Conservation (phyloP, 2,329 filamentous ascomycete species). For the Fusarium brachygibbosum region DNA sequence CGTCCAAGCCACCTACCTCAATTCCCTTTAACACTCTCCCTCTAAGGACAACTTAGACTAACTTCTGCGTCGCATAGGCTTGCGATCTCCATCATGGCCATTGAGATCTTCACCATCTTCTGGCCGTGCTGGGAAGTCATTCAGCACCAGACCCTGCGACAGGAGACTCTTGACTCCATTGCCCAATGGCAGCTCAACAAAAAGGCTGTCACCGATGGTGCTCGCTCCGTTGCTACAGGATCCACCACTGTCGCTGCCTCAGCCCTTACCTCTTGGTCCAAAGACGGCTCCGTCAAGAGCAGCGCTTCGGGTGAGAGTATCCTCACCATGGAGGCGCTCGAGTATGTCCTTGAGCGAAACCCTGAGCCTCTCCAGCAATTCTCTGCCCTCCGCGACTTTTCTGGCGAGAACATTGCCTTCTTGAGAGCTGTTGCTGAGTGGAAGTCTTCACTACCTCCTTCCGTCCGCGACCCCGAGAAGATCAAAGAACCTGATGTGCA, state of each 20-base stretch:
- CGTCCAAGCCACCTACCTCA: constrained; percentile 41
- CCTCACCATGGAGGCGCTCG: constrained; percentile 53
- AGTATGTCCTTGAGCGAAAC: constrained; percentile 71
- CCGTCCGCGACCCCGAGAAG: constrained; percentile 44
- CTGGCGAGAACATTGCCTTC: constrained; percentile 77
- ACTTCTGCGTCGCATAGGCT: constrained; percentile 56
- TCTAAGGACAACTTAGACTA: not conserved
- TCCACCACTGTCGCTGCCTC: constrained; percentile 52
- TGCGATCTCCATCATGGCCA: constrained; percentile 70
- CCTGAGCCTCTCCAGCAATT: constrained; percentile 72
- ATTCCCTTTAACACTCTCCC: not conserved
- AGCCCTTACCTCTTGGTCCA: constrained; percentile 56
- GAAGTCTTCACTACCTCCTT: constrained; percentile 51
- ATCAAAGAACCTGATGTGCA: constrained; percentile 41
- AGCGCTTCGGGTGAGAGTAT: constrained; percentile 56
- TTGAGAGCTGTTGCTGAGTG: constrained; percentile 67
- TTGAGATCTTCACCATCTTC: constrained; percentile 74
- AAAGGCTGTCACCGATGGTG: constrained; percentile 49
- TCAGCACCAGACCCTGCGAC: constrained; percentile 59
- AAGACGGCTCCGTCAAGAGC: constrained; percentile 53
- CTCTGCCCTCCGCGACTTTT: constrained; percentile 75
- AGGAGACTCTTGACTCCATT: constrained; percentile 64
- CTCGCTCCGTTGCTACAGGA: constrained; percentile 53
- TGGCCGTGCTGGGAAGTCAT: constrained; percentile 71
- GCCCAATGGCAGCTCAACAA: constrained; percentile 62